Conservation (phyloP, 1,284 basidiomycete species). For the Rhodotorula sp. region DNA sequence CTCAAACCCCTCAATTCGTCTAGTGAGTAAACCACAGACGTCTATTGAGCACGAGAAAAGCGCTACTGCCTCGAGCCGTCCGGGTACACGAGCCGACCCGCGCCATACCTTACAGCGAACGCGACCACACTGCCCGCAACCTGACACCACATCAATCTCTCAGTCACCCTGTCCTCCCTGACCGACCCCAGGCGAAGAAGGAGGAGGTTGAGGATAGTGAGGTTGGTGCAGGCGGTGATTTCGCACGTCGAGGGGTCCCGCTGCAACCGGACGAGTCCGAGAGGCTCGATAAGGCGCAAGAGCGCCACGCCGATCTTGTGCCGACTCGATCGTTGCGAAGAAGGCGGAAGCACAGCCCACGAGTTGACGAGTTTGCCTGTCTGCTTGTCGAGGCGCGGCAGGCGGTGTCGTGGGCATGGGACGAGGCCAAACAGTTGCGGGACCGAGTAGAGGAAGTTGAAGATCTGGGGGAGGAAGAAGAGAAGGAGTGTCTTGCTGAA, state of each 20-base stretch:
- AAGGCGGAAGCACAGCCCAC: conserved; percentile 59
- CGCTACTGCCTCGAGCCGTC: conserved; percentile 56
- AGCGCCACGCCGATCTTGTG: conserved; percentile 52
- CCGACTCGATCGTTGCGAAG: conserved; percentile 50
- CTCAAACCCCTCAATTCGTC: too few relatives aligned
- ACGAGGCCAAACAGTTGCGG: conserved; percentile 94
- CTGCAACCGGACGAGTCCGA: conserved; percentile 68
- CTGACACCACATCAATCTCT: conserved; percentile 69
- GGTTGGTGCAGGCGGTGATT: conserved; percentile 71
- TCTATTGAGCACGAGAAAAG: neutral
- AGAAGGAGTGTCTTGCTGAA: conserved; percentile 94
- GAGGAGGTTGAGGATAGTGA: conserved; percentile 82
- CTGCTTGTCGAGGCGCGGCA: conserved; percentile 73
- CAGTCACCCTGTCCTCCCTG: conserved; percentile 71
- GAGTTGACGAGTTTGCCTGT: conserved; percentile 75
- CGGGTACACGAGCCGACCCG: conserved; percentile 78
- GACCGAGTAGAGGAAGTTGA: conserved; percentile 93
- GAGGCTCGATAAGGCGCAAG: conserved; percentile 59
- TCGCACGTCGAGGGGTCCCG: conserved; percentile 35
- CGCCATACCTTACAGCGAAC: conserved; percentile 79
- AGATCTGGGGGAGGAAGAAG: conserved; percentile 96
- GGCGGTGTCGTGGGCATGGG: conserved; percentile 86
- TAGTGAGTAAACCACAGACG: neutral
- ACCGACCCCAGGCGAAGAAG: conserved; percentile 74
- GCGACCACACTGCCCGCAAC: conserved; percentile 70